Conservation (phyloP, 129 eudicot genomes). For the Pseudognaphalium luteoalbum region DNA sequence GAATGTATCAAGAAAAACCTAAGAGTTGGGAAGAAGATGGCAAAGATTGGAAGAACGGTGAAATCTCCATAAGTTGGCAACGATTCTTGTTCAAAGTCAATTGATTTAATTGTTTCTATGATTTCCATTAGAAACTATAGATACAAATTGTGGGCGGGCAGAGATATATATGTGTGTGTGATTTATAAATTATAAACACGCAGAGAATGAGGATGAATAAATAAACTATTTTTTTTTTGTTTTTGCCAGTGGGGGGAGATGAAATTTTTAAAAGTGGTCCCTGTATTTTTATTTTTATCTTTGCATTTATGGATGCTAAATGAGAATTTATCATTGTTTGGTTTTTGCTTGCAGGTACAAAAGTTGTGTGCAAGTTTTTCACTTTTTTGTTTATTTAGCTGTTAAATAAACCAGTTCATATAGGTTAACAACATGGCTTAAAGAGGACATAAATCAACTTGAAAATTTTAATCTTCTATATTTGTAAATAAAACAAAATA, state of each 20-base stretch:
- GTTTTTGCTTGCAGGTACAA: no score
- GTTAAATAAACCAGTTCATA: no score
- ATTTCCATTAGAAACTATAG: neutral
- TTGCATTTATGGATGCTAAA: no score
- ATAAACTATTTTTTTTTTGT: neutral
- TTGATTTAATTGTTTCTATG: neutral
- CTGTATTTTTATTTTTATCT: neutral
- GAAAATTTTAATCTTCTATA: no score
- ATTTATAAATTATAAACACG: neutral
- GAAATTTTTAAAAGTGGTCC: neutral
- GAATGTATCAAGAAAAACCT: slow-evolving; percentile 79
- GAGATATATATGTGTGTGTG: neutral
- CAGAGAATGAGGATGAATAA: neutral
- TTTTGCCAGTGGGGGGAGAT: neutral
- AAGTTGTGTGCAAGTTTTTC: no score
- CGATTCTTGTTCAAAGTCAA: slow-evolving; percentile 80
- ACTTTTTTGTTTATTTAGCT: no score
- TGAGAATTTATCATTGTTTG: no score
- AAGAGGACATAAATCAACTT: no score
- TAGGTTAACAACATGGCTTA: no score
- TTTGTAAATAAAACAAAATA: no score
- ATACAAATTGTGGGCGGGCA: neutral
- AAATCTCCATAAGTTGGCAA: slow-evolving; percentile 71
- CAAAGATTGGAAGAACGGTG: slow-evolving; percentile 61
- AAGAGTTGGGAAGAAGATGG: slow-evolving; percentile 73